Evolutionary conservation across 306 rosid species (phyloP).

Genomic region (Herpetospermum pedunculosum): DNA sequence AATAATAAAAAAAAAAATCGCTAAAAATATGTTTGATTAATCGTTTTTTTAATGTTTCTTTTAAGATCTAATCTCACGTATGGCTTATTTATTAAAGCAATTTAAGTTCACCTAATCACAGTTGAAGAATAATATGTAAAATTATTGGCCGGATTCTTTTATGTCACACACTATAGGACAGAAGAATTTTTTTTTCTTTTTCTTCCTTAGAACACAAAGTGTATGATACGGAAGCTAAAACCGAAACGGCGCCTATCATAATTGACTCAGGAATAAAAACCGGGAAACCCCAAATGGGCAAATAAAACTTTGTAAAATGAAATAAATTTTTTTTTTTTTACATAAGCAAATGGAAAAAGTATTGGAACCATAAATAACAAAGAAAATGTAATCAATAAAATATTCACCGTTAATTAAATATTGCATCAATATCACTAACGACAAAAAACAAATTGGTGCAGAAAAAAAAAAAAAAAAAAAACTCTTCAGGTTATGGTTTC

Average conservation of each 20-base stretch:
- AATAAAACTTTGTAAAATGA: not conserved
- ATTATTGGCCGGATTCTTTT: too few relatives aligned
- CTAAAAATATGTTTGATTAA: not conserved
- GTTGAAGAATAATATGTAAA: too few relatives aligned
- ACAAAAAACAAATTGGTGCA: not conserved
- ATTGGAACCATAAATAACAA: not conserved
- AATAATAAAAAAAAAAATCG: not conserved
- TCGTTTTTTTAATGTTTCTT: not conserved
- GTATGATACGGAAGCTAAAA: not conserved
- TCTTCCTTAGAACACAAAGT: not conserved
- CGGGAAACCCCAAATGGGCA: not conserved
- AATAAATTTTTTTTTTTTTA: not conserved
- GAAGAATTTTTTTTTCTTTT: not conserved
- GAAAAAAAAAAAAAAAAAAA: accelerated
- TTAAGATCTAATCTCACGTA: not conserved
- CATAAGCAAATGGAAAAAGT: not conserved
- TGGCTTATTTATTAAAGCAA: not conserved
- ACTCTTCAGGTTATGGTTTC: not conserved
- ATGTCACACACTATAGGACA: not conserved
- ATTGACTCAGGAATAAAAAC: not conserved
- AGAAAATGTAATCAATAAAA: not conserved
- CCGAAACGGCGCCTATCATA: not conserved
- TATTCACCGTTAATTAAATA: not conserved
- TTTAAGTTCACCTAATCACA: not conserved
- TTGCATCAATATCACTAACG: not conserved